A percentile compares a stretch with the other conserved stretches of the same genome.
phyloP scores from a whole-genome alignment of 2,329 filamentous ascomycete species.

The Ophiostoma montium region DNA sequence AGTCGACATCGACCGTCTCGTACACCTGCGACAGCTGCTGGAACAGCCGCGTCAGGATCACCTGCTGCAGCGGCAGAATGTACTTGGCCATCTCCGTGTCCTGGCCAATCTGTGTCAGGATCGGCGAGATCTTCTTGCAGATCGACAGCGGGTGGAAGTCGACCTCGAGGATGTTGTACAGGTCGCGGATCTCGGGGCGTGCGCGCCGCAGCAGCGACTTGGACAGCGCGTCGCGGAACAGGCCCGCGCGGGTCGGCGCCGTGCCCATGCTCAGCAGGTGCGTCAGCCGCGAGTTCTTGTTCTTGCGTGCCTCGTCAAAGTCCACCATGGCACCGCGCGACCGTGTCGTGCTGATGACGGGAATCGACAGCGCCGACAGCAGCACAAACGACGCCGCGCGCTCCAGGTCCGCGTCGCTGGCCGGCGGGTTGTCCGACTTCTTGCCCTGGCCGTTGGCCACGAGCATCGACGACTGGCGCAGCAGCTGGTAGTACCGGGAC shows the following conservation, averaged over 20 bases:
- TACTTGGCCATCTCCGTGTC: constrained; percentile 97
- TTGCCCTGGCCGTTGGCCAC: constrained; percentile 74
- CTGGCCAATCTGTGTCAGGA: constrained; percentile 80
- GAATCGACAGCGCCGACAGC: constrained; percentile 89
- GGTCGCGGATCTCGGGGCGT: constrained; percentile 84
- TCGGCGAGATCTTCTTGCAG: constrained; percentile 97
- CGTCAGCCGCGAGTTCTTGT: constrained; percentile 95
- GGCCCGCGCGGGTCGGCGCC: constrained; percentile 71
- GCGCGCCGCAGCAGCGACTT: constrained; percentile 90
- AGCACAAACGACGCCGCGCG: constrained; percentile 93
- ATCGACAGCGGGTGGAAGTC: constrained; percentile 98
- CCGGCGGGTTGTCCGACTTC: constrained; percentile 88
- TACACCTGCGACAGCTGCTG: constrained; percentile 98
- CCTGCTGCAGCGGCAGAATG: constrained; percentile 87
- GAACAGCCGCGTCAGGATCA: constrained; percentile 95
- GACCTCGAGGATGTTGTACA: constrained; percentile 98
- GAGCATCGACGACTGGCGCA: constrained; percentile 75
- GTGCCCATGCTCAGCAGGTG: constrained; percentile 89
- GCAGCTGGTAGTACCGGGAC: constrained; percentile 93
- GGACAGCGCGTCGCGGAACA: constrained; percentile 92
- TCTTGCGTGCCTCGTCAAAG: constrained; percentile 93
- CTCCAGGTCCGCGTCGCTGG: constrained; percentile 79
- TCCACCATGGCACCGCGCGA: constrained; percentile 93
- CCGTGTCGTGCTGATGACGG: constrained; percentile 95
- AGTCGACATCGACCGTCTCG: constrained; percentile 88